Conservation (phyloP, 345 rosid species). For the Acer yangbiense region DNA sequence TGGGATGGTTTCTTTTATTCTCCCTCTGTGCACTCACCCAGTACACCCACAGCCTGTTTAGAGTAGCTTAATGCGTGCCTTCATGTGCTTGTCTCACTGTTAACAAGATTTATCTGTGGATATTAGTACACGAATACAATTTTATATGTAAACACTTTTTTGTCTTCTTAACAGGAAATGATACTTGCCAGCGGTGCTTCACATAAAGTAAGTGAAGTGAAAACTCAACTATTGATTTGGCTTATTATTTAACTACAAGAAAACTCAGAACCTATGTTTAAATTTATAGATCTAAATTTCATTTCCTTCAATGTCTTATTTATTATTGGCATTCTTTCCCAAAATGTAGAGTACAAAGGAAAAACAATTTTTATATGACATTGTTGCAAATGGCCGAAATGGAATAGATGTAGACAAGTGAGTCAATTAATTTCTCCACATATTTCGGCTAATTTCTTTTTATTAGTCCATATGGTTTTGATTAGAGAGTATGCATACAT, state of each 20-base stretch:
- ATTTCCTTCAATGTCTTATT: neutral
- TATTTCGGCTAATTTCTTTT: neutral
- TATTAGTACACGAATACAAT: neutral
- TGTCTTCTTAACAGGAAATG: constrained; percentile 53
- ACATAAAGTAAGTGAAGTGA: constrained; percentile 36
- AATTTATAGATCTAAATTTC: neutral
- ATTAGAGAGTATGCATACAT: neutral
- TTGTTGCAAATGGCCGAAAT: constrained; percentile 78
- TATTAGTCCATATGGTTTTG: constrained; percentile 2
- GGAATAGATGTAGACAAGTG: constrained; percentile 80
- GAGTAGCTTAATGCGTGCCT: neutral
- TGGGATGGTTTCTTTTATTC: too few relatives aligned
- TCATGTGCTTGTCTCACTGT: neutral
- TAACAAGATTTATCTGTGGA: neutral
- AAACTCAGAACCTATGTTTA: neutral
- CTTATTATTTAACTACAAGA: neutral
- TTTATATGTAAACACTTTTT: neutral
- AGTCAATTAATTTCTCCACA: constrained; percentile 11
- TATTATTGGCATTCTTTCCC: neutral
- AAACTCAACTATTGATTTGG: neutral
- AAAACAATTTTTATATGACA: constrained; percentile 67
- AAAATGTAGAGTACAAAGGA: constrained; percentile 43
- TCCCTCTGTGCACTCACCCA: too few relatives aligned
- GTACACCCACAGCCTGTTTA: too few relatives aligned
- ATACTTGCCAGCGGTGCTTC: constrained; percentile 52